Evolutionary conservation across 352 stramenopile species (phyloP), one percentile per base, ranked within the genome.

Genomic region (Phytophthora meadii): DNA sequence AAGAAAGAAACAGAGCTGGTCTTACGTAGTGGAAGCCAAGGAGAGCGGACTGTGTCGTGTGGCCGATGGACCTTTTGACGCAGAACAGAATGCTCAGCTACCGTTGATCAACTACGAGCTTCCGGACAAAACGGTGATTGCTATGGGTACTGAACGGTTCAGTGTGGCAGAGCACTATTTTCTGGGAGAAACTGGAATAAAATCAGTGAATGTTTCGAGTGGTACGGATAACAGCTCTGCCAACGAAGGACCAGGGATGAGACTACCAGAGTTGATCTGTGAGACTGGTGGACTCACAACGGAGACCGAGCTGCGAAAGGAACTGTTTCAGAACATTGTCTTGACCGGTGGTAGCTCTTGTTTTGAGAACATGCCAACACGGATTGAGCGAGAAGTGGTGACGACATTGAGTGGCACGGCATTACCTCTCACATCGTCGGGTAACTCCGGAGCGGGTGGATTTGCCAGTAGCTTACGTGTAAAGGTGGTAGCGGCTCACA

Each of bases 141-240:
- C 88, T 14, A 54, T 98, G 41, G 89, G 90, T 22, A 86, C 87
- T 0, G 92, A 97, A 71, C 74, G 87, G 17, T 97, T 98, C 66
- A 92, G 88, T 49, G 88, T 93, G 4, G 84, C 90, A 0, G 93
- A 98, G 61, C 84, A 96, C 57, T 92, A 97, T 61, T 98, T 98
- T 36, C 48, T 72, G 36, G 27, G 49, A 7, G 44, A 61, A 39
- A 46, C 61, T 14, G 17, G 36, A 46, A 14, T 28, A 59, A 1
- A 67, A 30, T 51, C 46, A 5, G 60, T 34, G 8, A 48, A 5
- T 5, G 27, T 30, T 3, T 27, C 48, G 32, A 22, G 25, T 11
- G 42, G n/a, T 10, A 44, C 32, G n/a, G 68, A 56, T 56, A 54
- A 17, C 27, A 51, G 15, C 17, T 12, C 42, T 28, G 50, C 25